Base-by-base conservation (phyloP, 495 filamentous ascomycete genomes). In the Podospora comata region DNA sequence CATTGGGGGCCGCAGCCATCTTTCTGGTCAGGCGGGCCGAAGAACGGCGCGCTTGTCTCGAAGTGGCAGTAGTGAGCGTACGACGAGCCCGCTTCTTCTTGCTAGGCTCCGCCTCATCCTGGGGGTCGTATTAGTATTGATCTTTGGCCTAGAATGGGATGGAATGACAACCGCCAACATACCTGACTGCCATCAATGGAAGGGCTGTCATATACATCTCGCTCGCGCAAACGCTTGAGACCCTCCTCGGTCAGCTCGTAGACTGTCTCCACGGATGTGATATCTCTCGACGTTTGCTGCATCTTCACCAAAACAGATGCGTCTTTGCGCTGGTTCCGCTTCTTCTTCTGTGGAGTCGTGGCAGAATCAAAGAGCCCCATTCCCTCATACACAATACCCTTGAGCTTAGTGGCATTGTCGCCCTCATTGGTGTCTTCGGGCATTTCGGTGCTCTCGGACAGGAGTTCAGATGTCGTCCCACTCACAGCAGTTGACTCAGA, bases 281-380 rank as follows among this genome's bases (percentile, higher is more conserved):
- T 88, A 5, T 82, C 79, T 23, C 75, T 74, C 0, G 92, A 94
- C 19, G 89, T 88, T 34, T 79, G 74, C 70, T 92, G 85, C 82
- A 97, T 91, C 71, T 85, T 83, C 74, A 84, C 85, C 26, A 96
- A 69, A 23, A 92, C 86, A 6, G 85, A 89, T 15, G 81, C 83
- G 65, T 91, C 89, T 73, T 97, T 97, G 69, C 90, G 90, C 77
- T 97, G 93, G 73, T 97, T 97, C 55, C 93, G 87, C 79, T 86
- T 91, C 53, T 90, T 87, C 73, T 89, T 89, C 82, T 90, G 90
- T 60, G 90, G 85, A 64, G 87, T 82, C 1, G 87, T 92, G 7
- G 93, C 93, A 13, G 92, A 90, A 74, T 97, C 93, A 72, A 96
- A 96, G 20, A 94, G 78, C 64, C 89, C 87, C 93, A 97, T 97